Evolutionary conservation across 1,284 basidiomycete species (phyloP).

Genomic region (Afroboletus lepidellus): DNA sequence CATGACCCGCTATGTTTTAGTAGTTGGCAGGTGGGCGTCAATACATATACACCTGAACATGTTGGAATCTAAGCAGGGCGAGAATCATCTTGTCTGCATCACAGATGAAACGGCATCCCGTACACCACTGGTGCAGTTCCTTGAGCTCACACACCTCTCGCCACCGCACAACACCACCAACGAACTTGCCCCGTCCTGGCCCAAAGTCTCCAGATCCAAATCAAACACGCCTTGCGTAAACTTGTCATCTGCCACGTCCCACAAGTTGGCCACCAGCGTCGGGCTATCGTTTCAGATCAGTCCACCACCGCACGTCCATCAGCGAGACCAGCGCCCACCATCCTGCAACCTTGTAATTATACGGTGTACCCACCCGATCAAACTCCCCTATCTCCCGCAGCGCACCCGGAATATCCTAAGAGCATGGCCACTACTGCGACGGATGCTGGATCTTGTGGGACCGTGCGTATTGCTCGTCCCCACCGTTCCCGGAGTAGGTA

Average conservation of each 20-base stretch:
- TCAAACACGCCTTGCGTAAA: conserved; percentile 85
- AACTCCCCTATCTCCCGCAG: conserved; percentile 91
- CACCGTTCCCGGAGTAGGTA: conserved; percentile 97
- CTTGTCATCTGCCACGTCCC: conserved; percentile 98
- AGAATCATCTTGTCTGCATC: too few species aligned
- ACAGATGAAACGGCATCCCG: conserved; percentile 87
- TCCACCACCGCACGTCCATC: not conserved
- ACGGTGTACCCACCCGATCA: conserved; percentile 88
- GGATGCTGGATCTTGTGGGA: conserved; percentile 83
- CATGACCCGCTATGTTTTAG: too few species aligned
- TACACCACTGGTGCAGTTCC: conserved; percentile 92
- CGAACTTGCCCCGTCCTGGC: conserved; percentile 5
- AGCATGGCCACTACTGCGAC: conserved; percentile 85
- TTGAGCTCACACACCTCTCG: conserved; percentile 84
- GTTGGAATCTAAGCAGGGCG: too few species aligned
- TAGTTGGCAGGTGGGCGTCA: too few species aligned
- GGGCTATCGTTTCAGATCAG: conserved; percentile 53
- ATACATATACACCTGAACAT: too few species aligned
- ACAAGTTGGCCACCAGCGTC: conserved; percentile 89
- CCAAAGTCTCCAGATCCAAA: conserved; percentile 46
- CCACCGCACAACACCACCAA: conserved; percentile 77
- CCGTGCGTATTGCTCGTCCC: conserved; percentile 91
- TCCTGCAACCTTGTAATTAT: conserved; percentile 94
- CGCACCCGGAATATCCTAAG: conserved; percentile 96
- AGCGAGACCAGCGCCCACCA: conserved; percentile 71